Base-by-base conservation (phyloP, 1,284 basidiomycete species). In the Ustilago vetiveriae region DNA sequence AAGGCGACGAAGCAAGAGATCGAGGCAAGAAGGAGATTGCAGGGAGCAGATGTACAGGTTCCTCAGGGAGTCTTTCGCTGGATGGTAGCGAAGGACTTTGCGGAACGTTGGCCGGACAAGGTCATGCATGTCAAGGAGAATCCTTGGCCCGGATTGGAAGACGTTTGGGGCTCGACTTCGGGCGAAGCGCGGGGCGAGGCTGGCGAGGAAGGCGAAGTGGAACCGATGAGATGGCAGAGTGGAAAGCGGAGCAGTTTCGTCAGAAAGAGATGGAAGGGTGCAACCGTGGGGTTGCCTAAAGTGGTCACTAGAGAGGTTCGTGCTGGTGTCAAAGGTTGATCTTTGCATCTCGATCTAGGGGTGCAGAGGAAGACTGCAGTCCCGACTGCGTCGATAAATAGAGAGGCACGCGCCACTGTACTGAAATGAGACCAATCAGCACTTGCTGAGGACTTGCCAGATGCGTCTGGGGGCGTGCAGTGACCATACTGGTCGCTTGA, bases 71-170 rank as follows among this genome's bases (percentile, higher is more conserved):
- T 65, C 11, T 65, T 39, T 41, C 55, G 55, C n/a, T 65, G 62
- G 62, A 65, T 65, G 62, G 62, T 65, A 1, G 62, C 55, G 8
- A 32, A 37, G 33, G 62, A 65, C 26, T 65, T 65, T 43, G 62
- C 62, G 0, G 46, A 58, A 26, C 41, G 62, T 27, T 65, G 55
- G 55, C 62, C 62, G 3, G 33, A 58, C n/a, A 65, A 58, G 40
- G 51, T 65, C 23, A 30, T 37, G 32, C 42, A 40, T 8, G 62
- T 58, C n/a, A 41, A 46, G 9, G 45, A 58, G 33, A 65, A 65
- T 36, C 62, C 62, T 3, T 65, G 62, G 62, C 51, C 51, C 8
- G 62, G 62, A 19, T 23, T 65, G 19, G 62, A 65, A 33, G 21
- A 50, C 4, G 35, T 58, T 10, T 65, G 62, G 62, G 62, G 62